Evolutionary conservation across 441 rosid species (phyloP).

Genomic region (Viola pubescens): DNA sequence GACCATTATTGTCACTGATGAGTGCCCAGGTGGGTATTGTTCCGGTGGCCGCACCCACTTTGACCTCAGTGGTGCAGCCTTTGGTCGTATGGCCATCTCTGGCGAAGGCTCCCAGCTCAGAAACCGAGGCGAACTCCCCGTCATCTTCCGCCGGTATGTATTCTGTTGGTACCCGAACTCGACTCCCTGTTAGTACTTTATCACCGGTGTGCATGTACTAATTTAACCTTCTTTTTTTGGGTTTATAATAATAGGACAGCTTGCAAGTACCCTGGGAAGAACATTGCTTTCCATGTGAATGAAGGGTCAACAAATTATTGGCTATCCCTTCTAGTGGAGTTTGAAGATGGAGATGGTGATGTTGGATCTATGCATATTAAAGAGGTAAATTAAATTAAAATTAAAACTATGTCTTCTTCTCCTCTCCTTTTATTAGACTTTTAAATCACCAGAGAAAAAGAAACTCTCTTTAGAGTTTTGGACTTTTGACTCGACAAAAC

Average conservation of each 20-base stretch:
- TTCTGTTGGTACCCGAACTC: no score
- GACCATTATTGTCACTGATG: constrained; percentile 81
- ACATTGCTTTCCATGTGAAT: constrained; percentile 77
- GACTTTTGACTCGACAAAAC: not conserved
- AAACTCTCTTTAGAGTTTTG: no score
- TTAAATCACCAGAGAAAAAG: not conserved
- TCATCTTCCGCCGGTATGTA: constrained; percentile 57
- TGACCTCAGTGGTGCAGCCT: constrained; percentile 92
- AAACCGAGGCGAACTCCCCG: constrained; percentile 73
- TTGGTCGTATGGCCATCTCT: constrained; percentile 75
- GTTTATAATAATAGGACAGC: constrained; percentile 41
- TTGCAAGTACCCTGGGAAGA: constrained; percentile 74
- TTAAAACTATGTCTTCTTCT: constrained; percentile 16
- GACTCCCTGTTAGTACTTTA: no score
- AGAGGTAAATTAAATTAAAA: constrained; percentile 30
- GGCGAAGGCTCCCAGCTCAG: constrained; percentile 69
- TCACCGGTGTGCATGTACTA: not conserved
- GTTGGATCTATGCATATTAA: constrained; percentile 87
- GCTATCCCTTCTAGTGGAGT: constrained; percentile 78
- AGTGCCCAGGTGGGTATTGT: constrained; percentile 79
- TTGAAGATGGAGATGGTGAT: constrained; percentile 94
- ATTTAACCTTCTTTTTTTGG: not conserved
- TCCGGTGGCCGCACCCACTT: constrained; percentile 57
- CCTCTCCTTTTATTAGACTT: not conserved
- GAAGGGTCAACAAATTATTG: constrained; percentile 82